These are phyloP conservation scores for Pythium aquatile DNA, from an alignment of 352 stramenopile species.

Conservation along the genomic window DNA sequence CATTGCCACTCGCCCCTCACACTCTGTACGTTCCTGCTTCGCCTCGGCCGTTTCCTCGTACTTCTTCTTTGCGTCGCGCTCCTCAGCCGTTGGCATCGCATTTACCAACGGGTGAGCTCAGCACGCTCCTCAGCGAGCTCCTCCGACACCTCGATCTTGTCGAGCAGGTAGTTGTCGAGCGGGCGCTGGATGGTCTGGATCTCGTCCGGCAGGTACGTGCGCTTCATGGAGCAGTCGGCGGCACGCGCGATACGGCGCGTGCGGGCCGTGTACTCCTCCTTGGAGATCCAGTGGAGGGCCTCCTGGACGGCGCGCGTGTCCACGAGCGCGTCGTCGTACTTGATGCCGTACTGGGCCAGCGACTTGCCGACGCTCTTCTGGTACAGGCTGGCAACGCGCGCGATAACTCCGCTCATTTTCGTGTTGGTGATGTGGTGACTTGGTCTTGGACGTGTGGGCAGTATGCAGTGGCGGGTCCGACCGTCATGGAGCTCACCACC, in stretches of 20 bases:
- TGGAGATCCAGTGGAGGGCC: slow-evolving; percentile 76
- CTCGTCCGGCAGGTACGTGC: slow-evolving; percentile 81
- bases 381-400: slow-evolving; percentile 71
- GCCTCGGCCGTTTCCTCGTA: neutral
- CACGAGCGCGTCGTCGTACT: slow-evolving; percentile 87
- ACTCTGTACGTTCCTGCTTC: no score
- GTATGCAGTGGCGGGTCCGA: neutral
- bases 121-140: slow-evolving; percentile 68
- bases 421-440: neutral
- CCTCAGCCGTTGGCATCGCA: neutral
- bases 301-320: slow-evolving; percentile 79
- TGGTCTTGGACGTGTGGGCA: slow-evolving; percentile 1
- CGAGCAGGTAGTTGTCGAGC: slow-evolving; percentile 67
- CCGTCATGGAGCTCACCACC: slow-evolving; percentile 21
- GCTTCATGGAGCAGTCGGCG: slow-evolving; percentile 83
- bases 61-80: neutral
- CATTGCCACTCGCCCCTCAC: neutral
- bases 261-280: slow-evolving; percentile 71
- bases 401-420: slow-evolving; percentile 30
- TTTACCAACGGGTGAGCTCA: slow-evolving; percentile 84
- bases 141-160: slow-evolving; percentile 57
- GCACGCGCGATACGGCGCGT: slow-evolving; percentile 82
- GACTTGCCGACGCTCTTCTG: slow-evolving; percentile 83
- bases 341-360: slow-evolving; percentile 78
- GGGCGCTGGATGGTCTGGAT: slow-evolving; percentile 86